Conservation (phyloP, 805 yeast genomes). For the Pichia paraexigua region DNA sequence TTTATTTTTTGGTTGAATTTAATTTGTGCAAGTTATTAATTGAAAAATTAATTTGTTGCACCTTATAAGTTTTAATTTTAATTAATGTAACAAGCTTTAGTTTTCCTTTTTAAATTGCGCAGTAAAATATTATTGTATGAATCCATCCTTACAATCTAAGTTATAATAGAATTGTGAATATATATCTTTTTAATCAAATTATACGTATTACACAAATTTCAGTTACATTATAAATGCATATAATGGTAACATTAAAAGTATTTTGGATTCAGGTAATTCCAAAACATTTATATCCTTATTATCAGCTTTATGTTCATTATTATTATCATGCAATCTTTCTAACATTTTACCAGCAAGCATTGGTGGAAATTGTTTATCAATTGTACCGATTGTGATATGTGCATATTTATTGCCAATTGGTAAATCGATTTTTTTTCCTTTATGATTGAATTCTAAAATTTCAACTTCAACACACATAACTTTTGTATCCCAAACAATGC, state of each 20-base stretch:
- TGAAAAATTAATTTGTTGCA: no score
- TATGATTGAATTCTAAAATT: slow-evolving; percentile 14
- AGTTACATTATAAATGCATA: slow-evolving; percentile 10
- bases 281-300: slow-evolving; percentile 8
- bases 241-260: slow-evolving; percentile 14
- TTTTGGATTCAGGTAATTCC: slow-evolving; percentile 9
- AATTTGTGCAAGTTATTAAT: no score
- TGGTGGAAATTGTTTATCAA: slow-evolving; percentile 37
- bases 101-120: no score
- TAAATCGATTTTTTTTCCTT: slow-evolving; percentile 4
- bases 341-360: slow-evolving; percentile 40
- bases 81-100: no score
- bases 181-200: no score
- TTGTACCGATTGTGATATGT: slow-evolving; percentile 72
- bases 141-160: no score
- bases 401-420: slow-evolving; percentile 37
- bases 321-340: slow-evolving; percentile 15
- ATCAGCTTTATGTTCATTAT: slow-evolving; percentile 2
- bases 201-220: background rate
- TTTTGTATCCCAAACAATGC: slow-evolving; percentile 42
- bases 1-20: no score
- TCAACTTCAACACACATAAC: slow-evolving; percentile 50
- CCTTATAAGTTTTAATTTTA: no score
- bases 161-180: no score
- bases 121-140: no score